Base-by-base conservation (phyloP, 2,329 filamentous ascomycete species). In the Phyllosticta citrichinensis region DNA sequence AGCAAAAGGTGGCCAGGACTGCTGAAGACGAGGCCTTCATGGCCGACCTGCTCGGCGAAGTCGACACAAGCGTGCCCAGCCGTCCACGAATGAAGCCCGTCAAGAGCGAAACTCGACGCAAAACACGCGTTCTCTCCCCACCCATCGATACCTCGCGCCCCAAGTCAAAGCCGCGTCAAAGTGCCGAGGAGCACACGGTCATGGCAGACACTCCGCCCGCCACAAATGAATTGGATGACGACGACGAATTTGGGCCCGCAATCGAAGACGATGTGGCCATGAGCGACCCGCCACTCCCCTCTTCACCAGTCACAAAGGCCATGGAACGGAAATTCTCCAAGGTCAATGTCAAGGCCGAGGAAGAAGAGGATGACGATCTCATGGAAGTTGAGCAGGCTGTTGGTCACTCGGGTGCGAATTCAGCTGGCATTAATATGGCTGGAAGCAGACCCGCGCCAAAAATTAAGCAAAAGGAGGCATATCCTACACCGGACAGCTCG, bases 11-110 rank as follows among this genome's bases (percentile, higher is more conserved):
- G 74, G 79, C 85, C 63, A 89, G 88, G 68, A 95, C 90, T 5
- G 87, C 92, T 67, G 93, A 90, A 66, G 93, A 97, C 68, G 88
- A 91, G 62, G 87, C 88, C 61, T 99, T 97, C 75, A 83, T 99
- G 75, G 83, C 85, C 19, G 85, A 87, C 68, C 81, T 99, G 1
- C 83, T 99, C 0, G 91, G 86, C 63, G 91, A 97, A 74, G 89
- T 99, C 60, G 91, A 97, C 70, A 83, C 84, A 56, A 96, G 94
- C 69, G 77, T 84, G 11, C 79, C 86, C 27, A 81, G 80, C 30
- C 79, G 83, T 30, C 68, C 74, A 33, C 78, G 80, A 17, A 78
- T 87, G 77, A 86, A 83, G 74, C 77, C 86, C 50, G 80, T 91
- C 65, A 88, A 89, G 72, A 87, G 87, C 17, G 86, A 87, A 62